Conservation (phyloP, 2,329 filamentous ascomycete genomes). For the Penicillium sp. region DNA sequence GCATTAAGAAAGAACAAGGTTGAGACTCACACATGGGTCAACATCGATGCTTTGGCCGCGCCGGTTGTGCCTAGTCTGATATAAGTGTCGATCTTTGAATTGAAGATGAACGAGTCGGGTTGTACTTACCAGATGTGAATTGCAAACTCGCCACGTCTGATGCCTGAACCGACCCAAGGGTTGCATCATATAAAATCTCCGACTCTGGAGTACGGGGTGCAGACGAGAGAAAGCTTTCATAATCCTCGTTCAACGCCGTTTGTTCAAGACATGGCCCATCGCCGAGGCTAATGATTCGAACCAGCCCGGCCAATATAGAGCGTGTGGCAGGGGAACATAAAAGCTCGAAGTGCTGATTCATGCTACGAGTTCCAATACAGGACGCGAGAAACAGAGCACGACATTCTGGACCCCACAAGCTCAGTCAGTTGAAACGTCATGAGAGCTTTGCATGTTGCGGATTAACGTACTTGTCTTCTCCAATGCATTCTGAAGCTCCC, state of each 20-base stretch:
- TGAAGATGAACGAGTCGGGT: background rate
- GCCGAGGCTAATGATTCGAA: background rate
- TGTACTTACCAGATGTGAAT: constrained; percentile 54
- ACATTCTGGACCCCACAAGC: background rate
- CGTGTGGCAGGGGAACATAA: background rate
- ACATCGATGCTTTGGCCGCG: constrained; percentile 67
- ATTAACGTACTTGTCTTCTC: constrained; percentile 18
- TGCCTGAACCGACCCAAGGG: background rate
- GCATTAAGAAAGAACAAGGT: too few relatives aligned
- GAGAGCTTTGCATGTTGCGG: constrained; percentile 11
- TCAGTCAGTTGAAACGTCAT: background rate
- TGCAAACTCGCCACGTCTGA: constrained; percentile 67
- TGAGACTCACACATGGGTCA: constrained; percentile 60
- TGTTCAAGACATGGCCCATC: background rate
- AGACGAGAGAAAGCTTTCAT: background rate
- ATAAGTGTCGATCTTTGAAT: background rate
- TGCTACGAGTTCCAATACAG: background rate
- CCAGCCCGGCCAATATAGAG: background rate
- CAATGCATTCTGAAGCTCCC: constrained; percentile 23
- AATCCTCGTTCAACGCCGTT: background rate
- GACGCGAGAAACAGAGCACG: background rate
- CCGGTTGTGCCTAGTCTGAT: constrained; percentile 59
- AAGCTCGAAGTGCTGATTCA: background rate
- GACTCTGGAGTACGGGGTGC: background rate
- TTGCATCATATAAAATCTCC: background rate